A percentile compares a stretch with the other conserved stretches of the same genome.
Evolutionary conservation across 2,329 filamentous ascomycete species (phyloP).

Genomic region (Geosmithia putterillii): DNA sequence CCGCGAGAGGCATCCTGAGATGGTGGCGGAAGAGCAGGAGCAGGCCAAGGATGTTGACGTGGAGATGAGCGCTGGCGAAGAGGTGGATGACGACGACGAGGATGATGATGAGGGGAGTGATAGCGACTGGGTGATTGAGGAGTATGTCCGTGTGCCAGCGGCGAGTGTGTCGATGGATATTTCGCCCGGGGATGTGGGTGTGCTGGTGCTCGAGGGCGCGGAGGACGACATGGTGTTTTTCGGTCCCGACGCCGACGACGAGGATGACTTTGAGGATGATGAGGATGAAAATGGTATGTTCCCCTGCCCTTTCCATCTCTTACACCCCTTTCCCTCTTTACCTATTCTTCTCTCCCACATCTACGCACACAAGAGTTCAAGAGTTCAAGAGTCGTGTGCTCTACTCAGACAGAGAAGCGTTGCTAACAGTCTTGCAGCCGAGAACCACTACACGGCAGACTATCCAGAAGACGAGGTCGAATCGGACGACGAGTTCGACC

Average conservation of each 20-base stretch:
- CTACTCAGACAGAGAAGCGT: neutral
- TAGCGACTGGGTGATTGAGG: constrained; percentile 51
- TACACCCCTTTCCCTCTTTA: neutral
- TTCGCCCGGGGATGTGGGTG: constrained; percentile 36
- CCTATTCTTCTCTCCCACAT: neutral
- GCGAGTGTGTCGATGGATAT: constrained; percentile 34
- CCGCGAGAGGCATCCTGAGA: constrained; percentile 40
- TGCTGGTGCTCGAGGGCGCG: constrained; percentile 44
- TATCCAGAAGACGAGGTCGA: constrained; percentile 72
- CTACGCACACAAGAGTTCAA: neutral
- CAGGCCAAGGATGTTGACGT: constrained; percentile 1
- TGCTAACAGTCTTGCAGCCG: constrained; percentile 32
- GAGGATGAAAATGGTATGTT: constrained; percentile 52
- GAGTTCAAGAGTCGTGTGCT: neutral
- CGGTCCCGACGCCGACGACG: constrained; percentile 45
- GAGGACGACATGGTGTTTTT: constrained; percentile 50
- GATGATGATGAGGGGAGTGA: constrained; percentile 26
- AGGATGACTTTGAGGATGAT: constrained; percentile 49
- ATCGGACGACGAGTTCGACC: constrained; percentile 44
- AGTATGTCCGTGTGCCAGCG: constrained; percentile 49
- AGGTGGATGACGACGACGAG: constrained; percentile 25
- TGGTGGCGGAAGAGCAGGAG: constrained; percentile 3
- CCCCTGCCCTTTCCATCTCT: neutral
- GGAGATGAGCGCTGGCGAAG: constrained; percentile 12
- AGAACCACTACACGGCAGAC: constrained; percentile 68